Conservation (phyloP, 345 rosid species). For the Syzygium grande region DNA sequence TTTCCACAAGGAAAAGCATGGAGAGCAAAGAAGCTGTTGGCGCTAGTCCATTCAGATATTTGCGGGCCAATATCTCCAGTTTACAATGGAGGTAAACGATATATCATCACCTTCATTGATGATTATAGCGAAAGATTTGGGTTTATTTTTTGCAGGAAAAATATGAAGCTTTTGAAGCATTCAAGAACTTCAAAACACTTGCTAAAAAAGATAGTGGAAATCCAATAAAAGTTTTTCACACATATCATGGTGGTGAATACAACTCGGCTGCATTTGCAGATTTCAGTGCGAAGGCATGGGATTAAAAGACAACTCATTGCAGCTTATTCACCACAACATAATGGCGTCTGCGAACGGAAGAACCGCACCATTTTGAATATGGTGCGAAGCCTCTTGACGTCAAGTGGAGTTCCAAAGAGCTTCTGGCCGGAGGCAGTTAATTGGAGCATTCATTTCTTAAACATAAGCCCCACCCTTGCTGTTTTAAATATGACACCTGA, state of each 20-base stretch:
- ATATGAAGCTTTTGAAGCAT: background rate
- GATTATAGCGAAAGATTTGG: background rate
- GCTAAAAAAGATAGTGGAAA: background rate
- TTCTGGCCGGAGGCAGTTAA: background rate
- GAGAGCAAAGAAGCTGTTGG: background rate
- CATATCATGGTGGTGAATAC: background rate
- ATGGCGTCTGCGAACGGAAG: no score
- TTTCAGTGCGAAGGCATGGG: background rate
- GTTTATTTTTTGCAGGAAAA: background rate
- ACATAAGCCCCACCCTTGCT: background rate
- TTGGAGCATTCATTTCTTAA: background rate
- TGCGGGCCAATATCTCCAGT: background rate
- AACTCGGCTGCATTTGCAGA: background rate
- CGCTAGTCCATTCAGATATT: background rate
- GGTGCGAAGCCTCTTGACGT: no score
- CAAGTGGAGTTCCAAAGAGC: background rate
- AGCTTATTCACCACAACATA: no score
- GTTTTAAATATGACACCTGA: background rate
- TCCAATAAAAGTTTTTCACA: background rate
- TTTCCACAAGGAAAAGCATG: background rate
- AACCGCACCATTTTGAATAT: no score
- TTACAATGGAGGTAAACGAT: background rate
- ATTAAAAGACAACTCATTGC: background rate
- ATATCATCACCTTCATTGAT: constrained; percentile 3
- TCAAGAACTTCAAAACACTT: background rate